These are phyloP conservation scores for Chlamydomonas sphaeroides DNA, from an alignment of 139 green algal species.

Conservation along the genomic window DNA sequence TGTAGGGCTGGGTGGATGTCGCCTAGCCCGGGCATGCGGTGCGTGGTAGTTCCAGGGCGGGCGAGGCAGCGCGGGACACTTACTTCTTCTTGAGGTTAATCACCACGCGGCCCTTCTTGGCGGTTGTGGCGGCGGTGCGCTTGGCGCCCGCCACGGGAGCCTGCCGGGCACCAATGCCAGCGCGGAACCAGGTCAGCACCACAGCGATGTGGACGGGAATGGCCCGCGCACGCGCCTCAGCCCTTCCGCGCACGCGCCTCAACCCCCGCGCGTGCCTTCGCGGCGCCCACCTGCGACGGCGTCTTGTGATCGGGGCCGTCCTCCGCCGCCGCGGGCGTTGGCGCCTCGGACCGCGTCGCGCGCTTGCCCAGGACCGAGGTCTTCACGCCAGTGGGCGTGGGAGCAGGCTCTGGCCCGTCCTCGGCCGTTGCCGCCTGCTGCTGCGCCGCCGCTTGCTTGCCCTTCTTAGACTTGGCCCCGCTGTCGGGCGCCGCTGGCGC, in stretches of 20 bases:
- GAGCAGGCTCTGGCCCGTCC: neutral
- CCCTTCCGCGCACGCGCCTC: too few relatives aligned
- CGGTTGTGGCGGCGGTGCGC: neutral
- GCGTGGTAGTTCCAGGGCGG: too few relatives aligned
- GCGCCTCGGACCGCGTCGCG: neutral
- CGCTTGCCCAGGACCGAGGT: constrained; percentile 19
- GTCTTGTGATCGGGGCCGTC: neutral
- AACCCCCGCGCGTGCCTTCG: too few relatives aligned
- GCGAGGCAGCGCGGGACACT: too few relatives aligned
- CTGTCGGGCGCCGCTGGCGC: neutral
- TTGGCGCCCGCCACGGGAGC: neutral
- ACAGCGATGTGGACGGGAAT: too few relatives aligned
- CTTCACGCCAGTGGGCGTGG: neutral
- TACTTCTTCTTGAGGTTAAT: constrained; percentile 82
- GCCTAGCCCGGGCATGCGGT: too few relatives aligned
- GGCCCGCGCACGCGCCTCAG: too few relatives aligned
- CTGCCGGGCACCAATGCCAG: too few relatives aligned
- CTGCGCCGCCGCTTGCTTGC: neutral
- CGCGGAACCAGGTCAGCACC: too few relatives aligned
- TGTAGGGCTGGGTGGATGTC: too few relatives aligned
- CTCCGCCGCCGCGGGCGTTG: neutral
- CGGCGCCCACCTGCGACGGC: neutral
- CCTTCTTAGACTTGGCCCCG: neutral
- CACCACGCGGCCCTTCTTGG: constrained; percentile 68
- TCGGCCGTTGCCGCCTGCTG: neutral